These are phyloP conservation scores for Kodamaea hsintzibuensis DNA, from an alignment of 805 yeast species.

Conservation along the genomic window DNA sequence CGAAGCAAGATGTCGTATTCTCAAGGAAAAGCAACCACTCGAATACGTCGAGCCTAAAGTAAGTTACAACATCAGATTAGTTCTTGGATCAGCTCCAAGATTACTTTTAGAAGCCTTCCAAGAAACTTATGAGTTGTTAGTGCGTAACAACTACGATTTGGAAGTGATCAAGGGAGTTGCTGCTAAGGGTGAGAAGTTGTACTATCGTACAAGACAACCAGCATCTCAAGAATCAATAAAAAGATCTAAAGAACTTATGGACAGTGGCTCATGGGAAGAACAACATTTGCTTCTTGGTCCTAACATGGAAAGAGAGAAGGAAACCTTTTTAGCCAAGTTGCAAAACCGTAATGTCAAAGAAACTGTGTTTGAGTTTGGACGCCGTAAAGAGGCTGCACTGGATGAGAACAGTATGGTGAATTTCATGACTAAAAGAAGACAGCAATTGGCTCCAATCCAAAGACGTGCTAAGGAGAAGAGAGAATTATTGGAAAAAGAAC, in stretches of 20 bases:
- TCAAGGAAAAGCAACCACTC: conserved; percentile 45
- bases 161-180: conserved; percentile 68
- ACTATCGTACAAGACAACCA: conserved; percentile 78
- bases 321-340: conserved; percentile 68
- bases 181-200: conserved; percentile 82
- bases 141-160: conserved; percentile 69
- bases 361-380: conserved; percentile 86
- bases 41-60: conserved; percentile 53
- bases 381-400: conserved; percentile 44
- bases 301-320: conserved; percentile 72
- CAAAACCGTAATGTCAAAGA: conserved; percentile 73
- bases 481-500: conserved; percentile 68
- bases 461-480: conserved; percentile 69
- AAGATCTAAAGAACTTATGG: conserved; percentile 75
- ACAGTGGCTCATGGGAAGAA: conserved; percentile 79
- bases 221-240: conserved; percentile 87
- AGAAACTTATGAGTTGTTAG: conserved; percentile 66
- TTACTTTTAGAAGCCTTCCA: conserved; percentile 63
- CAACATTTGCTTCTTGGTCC: conserved; percentile 79
- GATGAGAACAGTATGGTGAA: conserved; percentile 69
- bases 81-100: conserved; percentile 83
- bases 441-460: conserved; percentile 87
- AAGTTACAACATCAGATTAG: conserved; percentile 72
- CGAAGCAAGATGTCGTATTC: conserved; percentile 56
- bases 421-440: conserved; percentile 83